Percentiles rank a stretch among this genome's conserved stretches.
Evolutionary conservation across 495 filamentous ascomycete genomes (phyloP).

Genomic region (Pseudoneurospora amorphoporcata): DNA sequence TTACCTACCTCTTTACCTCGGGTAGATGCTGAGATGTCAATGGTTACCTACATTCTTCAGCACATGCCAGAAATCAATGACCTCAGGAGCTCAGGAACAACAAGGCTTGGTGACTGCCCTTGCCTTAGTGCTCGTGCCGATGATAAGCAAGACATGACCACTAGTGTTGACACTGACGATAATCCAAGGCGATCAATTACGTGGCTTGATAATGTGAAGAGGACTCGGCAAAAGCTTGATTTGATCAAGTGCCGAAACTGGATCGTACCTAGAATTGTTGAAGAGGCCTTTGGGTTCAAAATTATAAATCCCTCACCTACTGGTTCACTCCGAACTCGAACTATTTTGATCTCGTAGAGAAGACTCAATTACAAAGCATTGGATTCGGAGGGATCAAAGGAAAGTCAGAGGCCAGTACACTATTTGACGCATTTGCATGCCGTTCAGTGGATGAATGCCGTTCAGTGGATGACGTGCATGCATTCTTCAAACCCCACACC

Average conservation of each 20-base stretch:
- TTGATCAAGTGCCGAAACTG: not conserved
- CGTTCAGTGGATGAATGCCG: not conserved
- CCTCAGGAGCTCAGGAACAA: not conserved
- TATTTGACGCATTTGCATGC: too few relatives aligned
- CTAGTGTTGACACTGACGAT: not conserved
- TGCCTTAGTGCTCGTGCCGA: not conserved
- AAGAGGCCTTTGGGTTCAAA: not conserved
- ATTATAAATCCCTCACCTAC: not conserved
- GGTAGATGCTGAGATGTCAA: not conserved
- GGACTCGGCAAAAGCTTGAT: not conserved
- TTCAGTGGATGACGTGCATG: not conserved
- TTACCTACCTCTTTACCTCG: not conserved
- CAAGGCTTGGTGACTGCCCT: not conserved
- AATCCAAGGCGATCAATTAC: not conserved
- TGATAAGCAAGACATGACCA: not conserved
- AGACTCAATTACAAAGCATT: not conserved
- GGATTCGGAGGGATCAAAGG: too few relatives aligned
- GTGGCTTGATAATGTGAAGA: not conserved
- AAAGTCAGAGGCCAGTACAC: not conserved
- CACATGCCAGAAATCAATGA: not conserved
- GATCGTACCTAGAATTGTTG: not conserved
- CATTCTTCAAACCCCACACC: not conserved
- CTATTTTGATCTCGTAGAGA: not conserved
- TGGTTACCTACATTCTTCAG: not conserved
- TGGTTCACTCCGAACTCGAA: not conserved